Evolutionary conservation across 1,139 yeast species (phyloP).

Genomic region (Diutina catenulata): DNA sequence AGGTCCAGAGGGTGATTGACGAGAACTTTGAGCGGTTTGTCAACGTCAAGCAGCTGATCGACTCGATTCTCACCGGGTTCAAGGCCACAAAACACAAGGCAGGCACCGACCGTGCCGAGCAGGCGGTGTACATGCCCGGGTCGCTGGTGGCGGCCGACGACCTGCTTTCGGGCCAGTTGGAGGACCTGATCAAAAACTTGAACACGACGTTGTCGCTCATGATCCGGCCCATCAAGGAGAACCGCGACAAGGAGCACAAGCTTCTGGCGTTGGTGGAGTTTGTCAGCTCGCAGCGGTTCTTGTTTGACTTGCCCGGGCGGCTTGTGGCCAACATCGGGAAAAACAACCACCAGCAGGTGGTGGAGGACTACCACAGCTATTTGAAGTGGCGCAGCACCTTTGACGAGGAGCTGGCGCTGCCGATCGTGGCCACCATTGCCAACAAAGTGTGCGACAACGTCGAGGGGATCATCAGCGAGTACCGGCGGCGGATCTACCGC

Average conservation of each 20-base stretch:
- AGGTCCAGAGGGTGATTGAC: slow-evolving; percentile 56
- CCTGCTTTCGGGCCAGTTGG: slow-evolving; percentile 23
- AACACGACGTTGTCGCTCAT: slow-evolving; percentile 51
- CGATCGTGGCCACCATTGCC: slow-evolving; percentile 14
- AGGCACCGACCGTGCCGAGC: slow-evolving; percentile 24
- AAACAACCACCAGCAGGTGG: slow-evolving; percentile 59
- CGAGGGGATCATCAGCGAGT: slow-evolving; percentile 49
- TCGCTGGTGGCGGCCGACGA: slow-evolving; percentile 14
- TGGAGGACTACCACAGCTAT: slow-evolving; percentile 59
- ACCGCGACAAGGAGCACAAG: slow-evolving; percentile 47
- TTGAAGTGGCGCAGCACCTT: slow-evolving; percentile 17
- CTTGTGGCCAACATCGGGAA: slow-evolving; percentile 41
- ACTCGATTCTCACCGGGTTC: slow-evolving; percentile 24
- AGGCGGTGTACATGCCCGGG: slow-evolving; percentile 29
- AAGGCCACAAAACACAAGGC: slow-evolving; percentile 24
- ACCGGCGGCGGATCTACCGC: slow-evolving; percentile 52
- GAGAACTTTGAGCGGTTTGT: slow-evolving; percentile 68
- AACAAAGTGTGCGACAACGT: slow-evolving; percentile 53
- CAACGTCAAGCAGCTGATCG: slow-evolving; percentile 52
- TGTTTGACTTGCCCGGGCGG: slow-evolving; percentile 63
- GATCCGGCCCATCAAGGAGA: slow-evolving; percentile 67
- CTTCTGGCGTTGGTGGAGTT: slow-evolving; percentile 50
- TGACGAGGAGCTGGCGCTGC: not conserved
- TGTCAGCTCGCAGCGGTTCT: slow-evolving; percentile 46
- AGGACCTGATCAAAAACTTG: slow-evolving; percentile 34